Conservation (phyloP, 2,329 filamentous ascomycete genomes). For the Emericellopsis cladophorae region DNA sequence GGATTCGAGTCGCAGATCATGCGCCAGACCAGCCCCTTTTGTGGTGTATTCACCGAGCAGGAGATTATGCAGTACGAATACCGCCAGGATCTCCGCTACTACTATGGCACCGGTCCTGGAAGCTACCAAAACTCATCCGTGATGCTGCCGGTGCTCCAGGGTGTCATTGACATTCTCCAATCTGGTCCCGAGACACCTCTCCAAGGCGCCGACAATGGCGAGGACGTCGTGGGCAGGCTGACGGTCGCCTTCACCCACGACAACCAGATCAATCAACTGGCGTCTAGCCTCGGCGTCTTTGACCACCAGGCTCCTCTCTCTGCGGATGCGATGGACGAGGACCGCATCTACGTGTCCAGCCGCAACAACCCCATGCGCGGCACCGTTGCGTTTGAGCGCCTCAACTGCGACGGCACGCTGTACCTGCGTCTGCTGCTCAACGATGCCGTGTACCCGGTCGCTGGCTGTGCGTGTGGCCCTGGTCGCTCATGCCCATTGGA, state of each 20-base stretch:
- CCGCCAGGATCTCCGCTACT: slow-evolving; percentile 55
- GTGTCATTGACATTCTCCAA: slow-evolving; percentile 37
- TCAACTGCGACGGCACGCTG: slow-evolving; percentile 31
- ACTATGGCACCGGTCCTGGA: slow-evolving; percentile 49
- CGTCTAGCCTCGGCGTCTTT: slow-evolving; percentile 47
- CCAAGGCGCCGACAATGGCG: slow-evolving; percentile 27
- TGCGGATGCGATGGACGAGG: slow-evolving; percentile 27
- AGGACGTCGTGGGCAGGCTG: slow-evolving; percentile 39
- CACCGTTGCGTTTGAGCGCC: slow-evolving; percentile 50
- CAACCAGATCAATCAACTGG: slow-evolving; percentile 50
- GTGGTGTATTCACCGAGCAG: slow-evolving; percentile 45
- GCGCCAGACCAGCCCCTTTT: slow-evolving; percentile 48
- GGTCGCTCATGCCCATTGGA: slow-evolving; percentile 37
- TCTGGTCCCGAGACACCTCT: slow-evolving; percentile 37
- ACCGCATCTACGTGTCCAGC: slow-evolving; percentile 40
- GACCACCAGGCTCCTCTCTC: slow-evolving; percentile 39
- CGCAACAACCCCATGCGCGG: slow-evolving; percentile 51
- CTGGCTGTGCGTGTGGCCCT: slow-evolving; percentile 39
- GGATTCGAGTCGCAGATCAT: slow-evolving; percentile 59
- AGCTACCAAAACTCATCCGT: slow-evolving; percentile 38
- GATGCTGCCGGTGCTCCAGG: slow-evolving; percentile 48
- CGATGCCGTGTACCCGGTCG: slow-evolving; percentile 37
- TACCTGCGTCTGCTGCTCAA: slow-evolving; percentile 6
- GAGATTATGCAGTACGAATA: slow-evolving; percentile 56
- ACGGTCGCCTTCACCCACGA: slow-evolving; percentile 53